Conservation (phyloP, 176 grass and related monocot genomes). For the Hyparrhenia diplandra region DNA sequence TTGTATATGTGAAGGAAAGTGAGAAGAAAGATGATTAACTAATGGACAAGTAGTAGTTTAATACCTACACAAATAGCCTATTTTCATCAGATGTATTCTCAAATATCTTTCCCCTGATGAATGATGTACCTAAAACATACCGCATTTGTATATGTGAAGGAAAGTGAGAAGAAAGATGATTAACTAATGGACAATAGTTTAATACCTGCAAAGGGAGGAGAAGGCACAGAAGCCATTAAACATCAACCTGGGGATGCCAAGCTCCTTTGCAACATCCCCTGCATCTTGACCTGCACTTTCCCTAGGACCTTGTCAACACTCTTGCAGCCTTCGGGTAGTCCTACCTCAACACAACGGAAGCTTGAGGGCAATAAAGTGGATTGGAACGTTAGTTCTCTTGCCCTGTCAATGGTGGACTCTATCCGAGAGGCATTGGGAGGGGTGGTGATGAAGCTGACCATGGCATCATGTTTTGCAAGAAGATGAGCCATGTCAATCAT, state of each 20-base stretch:
- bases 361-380: conserved; percentile 38
- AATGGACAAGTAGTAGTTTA: background rate
- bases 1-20: background rate
- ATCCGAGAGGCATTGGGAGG: conserved; percentile 37
- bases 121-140: too few relatives aligned
- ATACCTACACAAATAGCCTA: too few relatives aligned
- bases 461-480: conserved; percentile 27
- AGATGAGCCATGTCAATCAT: conserved; percentile 56
- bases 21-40: background rate
- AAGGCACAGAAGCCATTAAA: conserved; percentile 49
- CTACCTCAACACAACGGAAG: conserved; percentile 36
- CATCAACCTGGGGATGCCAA: conserved; percentile 45
- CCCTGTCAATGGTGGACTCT: conserved; percentile 22
- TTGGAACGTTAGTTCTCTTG: conserved; percentile 28
- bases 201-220: conserved; percentile 30
- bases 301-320: conserved; percentile 27
- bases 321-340: conserved; percentile 39
- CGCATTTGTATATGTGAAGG: too few relatives aligned
- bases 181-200: too few relatives aligned
- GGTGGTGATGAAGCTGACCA: conserved; percentile 47
- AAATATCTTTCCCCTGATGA: too few relatives aligned
- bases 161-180: too few relatives aligned
- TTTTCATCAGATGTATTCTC: too few relatives aligned
- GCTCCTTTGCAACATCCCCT: conserved; percentile 53
- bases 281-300: background rate